Evolutionary conservation across 108 stramenopile species (phyloP), one percentile per base, ranked within the genome.

Genomic region (Pseudonitzschia pungens): DNA sequence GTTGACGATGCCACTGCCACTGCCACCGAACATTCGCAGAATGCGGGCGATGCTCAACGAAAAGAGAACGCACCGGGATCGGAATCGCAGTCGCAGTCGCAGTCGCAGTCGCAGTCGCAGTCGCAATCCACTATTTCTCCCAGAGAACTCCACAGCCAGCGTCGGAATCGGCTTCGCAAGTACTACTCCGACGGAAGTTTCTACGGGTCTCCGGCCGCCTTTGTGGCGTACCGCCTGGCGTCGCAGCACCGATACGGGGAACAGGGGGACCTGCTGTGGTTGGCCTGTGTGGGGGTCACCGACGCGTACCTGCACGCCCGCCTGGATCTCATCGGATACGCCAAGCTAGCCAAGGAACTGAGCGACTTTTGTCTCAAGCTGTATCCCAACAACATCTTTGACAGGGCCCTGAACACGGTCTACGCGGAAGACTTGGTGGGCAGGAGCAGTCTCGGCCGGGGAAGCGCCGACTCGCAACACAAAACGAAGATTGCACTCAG

Each of bases 241-340:
- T 51, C 82, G 11, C 91, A 91, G 70, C 60, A 86, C 28, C 86
- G 94, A 14, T 92, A 87, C 71, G 87, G 83, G 14, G 80, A 87
- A 42, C 52, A 75, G 16, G 82, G 84, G 6, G 89, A 90, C 63
- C 26, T 95, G 51, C 73, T 95, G 14, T 95, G 94, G 94, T 69
- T 92, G 36, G 92, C 92, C 32, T 87, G 88, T 59, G 90, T 92
- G 3, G 94, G 94, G 0, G 87, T 92, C 15, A 89, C 92, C 43
- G 92, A 90, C 75, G 87, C 90, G 24, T 91, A 86, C 65, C 54
- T 89, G 40, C 90, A 92, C 58, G 75, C 87, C 24, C 69, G 89
- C 12, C 22, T 95, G 11, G 94, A 95, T 80, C 69, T 86, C 16
- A 65, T 69, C 18, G 92, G 90, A 22, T 95, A 88, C 63, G 62